Evolutionary conservation across 257 asterid genomes (phyloP), one percentile per base, ranked within the genome.

Genomic region (Hygrophila difformis): DNA sequence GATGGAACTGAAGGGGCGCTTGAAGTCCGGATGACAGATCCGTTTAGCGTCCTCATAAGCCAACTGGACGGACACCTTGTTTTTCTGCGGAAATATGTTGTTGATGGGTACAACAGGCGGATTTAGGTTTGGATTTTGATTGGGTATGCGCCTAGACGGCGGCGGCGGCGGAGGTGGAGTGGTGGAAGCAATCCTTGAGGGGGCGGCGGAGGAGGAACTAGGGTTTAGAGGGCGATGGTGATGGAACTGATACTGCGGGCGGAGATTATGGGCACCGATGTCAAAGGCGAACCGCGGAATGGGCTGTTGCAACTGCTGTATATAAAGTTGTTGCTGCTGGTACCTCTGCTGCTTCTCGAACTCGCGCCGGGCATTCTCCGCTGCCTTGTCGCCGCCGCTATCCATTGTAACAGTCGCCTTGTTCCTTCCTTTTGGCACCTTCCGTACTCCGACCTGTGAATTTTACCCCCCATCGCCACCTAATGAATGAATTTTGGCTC

Each of bases 1-100:
- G 35, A 91, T 78, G 61, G 94, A 76, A 33, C 89, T 53, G 68
- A 91, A 91, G 39, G 96, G 96, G 41, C 93, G 92, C 60, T 73
- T 82, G 75, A 74, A 80, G 49, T 91, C 95, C 28, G 99, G 99
- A 59, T 82, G 96, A 26, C 99, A 91, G 24, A 91, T 95, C 13
- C 87, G 77, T 96, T 92, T 82, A 14, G 96, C 99, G 47, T 91
- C 99, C 68, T 91, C 96, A 60, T 86, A 91, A 12, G 99, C 94
- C 63, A 91, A 66, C 56, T 91, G 96, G 55, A 91, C 66, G 44
- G 85, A 67, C 40, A 81, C 76, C 62, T 57, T 76, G 69, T 66
- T 82, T 38, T 59, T 79, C 53, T 69, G 70, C 18, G n/a, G n/a
- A n/a, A n/a, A n/a, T n/a, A n/a, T 36, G 69, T 15, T 47, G 75